Base-by-base conservation (phyloP, 345 rosid genomes). In the Isatis tinctoria region DNA sequence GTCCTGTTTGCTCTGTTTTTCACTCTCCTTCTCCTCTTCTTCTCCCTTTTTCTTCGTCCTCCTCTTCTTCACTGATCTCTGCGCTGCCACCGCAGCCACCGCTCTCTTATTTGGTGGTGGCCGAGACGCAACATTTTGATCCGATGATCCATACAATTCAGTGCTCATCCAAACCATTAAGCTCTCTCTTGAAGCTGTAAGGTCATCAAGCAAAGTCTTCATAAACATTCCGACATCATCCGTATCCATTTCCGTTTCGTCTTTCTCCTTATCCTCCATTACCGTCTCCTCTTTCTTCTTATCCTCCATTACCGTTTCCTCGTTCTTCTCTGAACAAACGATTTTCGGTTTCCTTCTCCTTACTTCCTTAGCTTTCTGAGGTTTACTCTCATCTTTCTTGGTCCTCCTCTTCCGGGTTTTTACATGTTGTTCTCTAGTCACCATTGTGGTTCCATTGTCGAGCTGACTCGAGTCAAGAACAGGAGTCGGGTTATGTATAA, bases 181-280 rank as follows among this genome's bases (percentile, higher is more conserved):
- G 24, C 58, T 43, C 52, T 72, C 60, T 66, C 81, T 48, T 33
- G 77, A 58, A 72, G 76, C 69, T 4, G 67, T 72, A 49, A 77
- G 80, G 4, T 77, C 80, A 72, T 65, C 68, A 26, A 77, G 49
- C 72, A 77, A 65, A n/a, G 59, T 72, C 28, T 77, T 47, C 76
- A 71, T 70, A 77, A 56, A 77, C 43, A 35, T 36, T 36, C 72
- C 76, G 47, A 76, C 75, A 37, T 45, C 72, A 39, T 58, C 62
- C 30, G 4, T 70, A 12, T 30, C 49, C 17, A 9, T 10, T 2
- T 10, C 20, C 0, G 27, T 58, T 17, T 64, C 68, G 16, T 71
- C 63, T 58, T 71, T 35, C 10, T 32, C 8, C 10, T 35, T 8
- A 35, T 35, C 1, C 37, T 35, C 37, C 37, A 35, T 7, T 33